Evolutionary conservation across 1,284 basidiomycete species (phyloP), one percentile per base, ranked within the genome.

Genomic region (Melampsora occidentalis): DNA sequence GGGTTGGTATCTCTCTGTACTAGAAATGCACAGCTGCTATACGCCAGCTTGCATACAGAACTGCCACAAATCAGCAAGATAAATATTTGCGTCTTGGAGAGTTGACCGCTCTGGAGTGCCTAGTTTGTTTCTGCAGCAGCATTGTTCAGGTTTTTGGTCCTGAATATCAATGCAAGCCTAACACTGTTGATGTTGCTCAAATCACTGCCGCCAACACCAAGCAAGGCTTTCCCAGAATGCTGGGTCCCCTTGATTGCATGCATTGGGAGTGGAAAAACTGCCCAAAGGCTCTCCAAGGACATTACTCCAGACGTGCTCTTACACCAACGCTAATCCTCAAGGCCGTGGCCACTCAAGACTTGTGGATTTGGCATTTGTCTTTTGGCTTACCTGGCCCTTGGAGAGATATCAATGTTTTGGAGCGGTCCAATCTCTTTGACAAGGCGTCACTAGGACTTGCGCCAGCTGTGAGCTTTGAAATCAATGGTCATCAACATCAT

Each of bases 81-180:
- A 1, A 42, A 5, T 72, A 72, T 28, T 51, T 72, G 10, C 46
- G 63, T n/a, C 33, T 72, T 39, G 71, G 48, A 5, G 71, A 72
- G 28, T 65, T 48, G n/a, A 72, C 71, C 0, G 71, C 71, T 9
- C 16, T 66, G 0, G 62, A 72, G 25, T 46, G 63, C 57, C 22
- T 72, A 18, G 0, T 72, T 0, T 33, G 63, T n/a, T 72, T 72
- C 35, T 72, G 71, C 28, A 31, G 57, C 31, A 42, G 25, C 18
- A 18, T 72, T 12, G n/a, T 35, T 1, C 33, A 66, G 2, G 10
- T 72, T 2, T 72, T 65, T 46, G 71, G 63, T 3, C 28, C 63
- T 14, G 2, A n/a, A 16, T 72, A 72, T 42, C 63, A 65, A n/a
- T 25, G 71, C 5, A 5, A 20, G 16, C 63, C 71, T 2, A 65